Percentiles rank a stretch among this genome's conserved stretches.
phyloP scores from a whole-genome alignment of 768 basidiomycete species.

The Lactifluus pinguis region DNA sequence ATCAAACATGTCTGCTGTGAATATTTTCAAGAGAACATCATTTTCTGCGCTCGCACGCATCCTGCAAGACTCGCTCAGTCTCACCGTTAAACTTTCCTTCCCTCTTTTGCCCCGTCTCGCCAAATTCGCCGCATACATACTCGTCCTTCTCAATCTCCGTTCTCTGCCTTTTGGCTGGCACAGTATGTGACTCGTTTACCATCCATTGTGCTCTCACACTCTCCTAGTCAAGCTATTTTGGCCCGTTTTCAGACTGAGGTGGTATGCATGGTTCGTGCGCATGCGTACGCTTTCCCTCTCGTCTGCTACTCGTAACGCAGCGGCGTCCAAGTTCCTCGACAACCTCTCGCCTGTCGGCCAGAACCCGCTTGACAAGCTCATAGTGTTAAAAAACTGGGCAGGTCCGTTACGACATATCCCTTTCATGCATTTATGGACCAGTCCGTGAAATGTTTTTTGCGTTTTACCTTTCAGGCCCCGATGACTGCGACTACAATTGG shows the following conservation, averaged over 20 bases:
- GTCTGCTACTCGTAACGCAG: background rate
- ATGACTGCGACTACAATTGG: constrained; percentile 65
- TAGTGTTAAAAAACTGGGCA: constrained; percentile 20
- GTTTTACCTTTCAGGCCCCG: constrained; percentile 36
- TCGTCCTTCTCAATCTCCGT: background rate
- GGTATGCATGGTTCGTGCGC: background rate
- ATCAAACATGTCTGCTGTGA: background rate
- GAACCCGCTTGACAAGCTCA: constrained; percentile 20
- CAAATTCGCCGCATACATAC: background rate
- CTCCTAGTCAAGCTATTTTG: constrained; percentile 10
- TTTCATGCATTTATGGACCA: too few relatives aligned
- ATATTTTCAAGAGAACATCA: too few relatives aligned
- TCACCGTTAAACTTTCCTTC: background rate
- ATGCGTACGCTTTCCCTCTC: constrained; percentile 5
- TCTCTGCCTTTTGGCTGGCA: constrained; percentile 19
- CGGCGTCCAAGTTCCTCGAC: constrained; percentile 5
- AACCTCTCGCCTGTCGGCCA: constrained; percentile 18
- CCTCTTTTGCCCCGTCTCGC: constrained; percentile 8
- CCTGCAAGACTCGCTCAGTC: background rate
- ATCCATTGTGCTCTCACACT: background rate
- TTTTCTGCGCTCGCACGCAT: background rate
- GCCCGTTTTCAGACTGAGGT: constrained; percentile 2
- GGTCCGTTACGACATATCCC: background rate
- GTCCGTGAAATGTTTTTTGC: background rate
- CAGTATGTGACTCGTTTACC: constrained; percentile 2